Evolutionary conservation across 352 stramenopile genomes (phyloP).

Genomic region (Phytophthora tentaculata): DNA sequence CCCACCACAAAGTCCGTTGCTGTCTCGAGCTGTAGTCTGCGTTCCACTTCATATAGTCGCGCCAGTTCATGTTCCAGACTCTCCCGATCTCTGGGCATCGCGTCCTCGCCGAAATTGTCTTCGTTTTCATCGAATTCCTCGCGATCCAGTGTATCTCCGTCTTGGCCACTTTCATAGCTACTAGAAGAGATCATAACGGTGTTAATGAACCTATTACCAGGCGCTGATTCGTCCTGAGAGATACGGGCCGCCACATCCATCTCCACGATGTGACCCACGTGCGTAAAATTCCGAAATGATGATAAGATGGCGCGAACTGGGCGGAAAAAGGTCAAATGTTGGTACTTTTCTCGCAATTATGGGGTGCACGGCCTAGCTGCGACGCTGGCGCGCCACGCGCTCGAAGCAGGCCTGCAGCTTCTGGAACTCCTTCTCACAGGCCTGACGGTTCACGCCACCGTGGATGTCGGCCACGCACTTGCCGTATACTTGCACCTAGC

Average conservation of each 20-base stretch:
- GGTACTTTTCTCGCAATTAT: conserved; percentile 5
- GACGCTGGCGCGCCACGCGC: conserved; percentile 48
- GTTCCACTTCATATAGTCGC: conserved; percentile 33
- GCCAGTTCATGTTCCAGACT: conserved; percentile 42
- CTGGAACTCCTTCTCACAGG: conserved; percentile 76
- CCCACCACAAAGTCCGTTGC: conserved; percentile 47
- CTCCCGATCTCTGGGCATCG: conserved; percentile 27
- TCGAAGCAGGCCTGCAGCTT: conserved; percentile 77
- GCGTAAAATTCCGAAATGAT: conserved; percentile 37
- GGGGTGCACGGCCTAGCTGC: conserved; percentile 21
- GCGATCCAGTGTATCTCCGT: conserved; percentile 14
- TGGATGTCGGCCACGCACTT: conserved; percentile 75
- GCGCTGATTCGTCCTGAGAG: conserved; percentile 9
- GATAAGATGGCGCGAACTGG: not conserved
- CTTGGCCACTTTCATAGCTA: conserved; percentile 20
- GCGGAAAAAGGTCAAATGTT: conserved; percentile 6
- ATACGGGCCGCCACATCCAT: conserved; percentile 26
- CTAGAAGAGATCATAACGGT: conserved; percentile 8
- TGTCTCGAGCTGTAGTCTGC: conserved; percentile 37
- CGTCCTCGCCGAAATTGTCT: conserved; percentile 29
- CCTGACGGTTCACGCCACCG: conserved; percentile 53
- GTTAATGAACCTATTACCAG: not conserved
- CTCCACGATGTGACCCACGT: conserved; percentile 16
- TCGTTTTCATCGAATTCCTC: conserved; percentile 19
- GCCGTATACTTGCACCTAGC: conserved; percentile 81